Evolutionary conservation across 208 protist genomes (phyloP), one percentile per base, ranked within the genome.

Genomic region (Vickermania ingenoplastis): DNA sequence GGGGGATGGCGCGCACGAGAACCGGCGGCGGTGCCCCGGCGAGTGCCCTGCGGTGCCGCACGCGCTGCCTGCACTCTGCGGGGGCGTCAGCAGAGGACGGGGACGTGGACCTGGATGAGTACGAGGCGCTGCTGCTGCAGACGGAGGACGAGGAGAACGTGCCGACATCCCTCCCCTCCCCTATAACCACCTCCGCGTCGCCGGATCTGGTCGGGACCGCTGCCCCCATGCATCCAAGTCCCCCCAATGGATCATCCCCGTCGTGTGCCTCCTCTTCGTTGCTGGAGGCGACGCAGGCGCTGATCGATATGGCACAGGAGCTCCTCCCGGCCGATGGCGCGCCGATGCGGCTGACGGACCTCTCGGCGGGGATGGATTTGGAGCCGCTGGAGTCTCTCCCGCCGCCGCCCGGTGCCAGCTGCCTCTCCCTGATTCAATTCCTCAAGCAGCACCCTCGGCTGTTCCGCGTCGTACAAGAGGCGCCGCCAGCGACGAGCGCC

Each of bases 21-120:
- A n/a, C n/a, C n/a, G n/a, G n/a, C n/a, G n/a, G n/a, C n/a, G n/a
- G n/a, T n/a, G n/a, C n/a, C n/a, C n/a, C n/a, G n/a, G n/a, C n/a
- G n/a, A n/a, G n/a, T n/a, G n/a, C n/a, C n/a, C n/a, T n/a, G n/a
- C n/a, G n/a, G n/a, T n/a, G n/a, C n/a, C n/a, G n/a, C n/a, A n/a
- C n/a, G n/a, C n/a, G n/a, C n/a, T n/a, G n/a, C n/a, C n/a, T n/a
- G n/a, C n/a, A n/a, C n/a, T n/a, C n/a, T n/a, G n/a, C n/a, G n/a
- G n/a, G n/a, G n/a, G n/a, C n/a, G n/a, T n/a, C n/a, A n/a, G n/a
- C n/a, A n/a, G n/a, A n/a, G n/a, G n/a, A n/a, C n/a, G n/a, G n/a
- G n/a, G n/a, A n/a, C n/a, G n/a, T 59, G 25, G 79, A 73, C 29
- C 67, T 87, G 24, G 75, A 86, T 41, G 84, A 77, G 3, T 91